Evolutionary conservation across 2,329 filamentous ascomycete species (phyloP).

Genomic region (Myriosclerotinia duriaeana): DNA sequence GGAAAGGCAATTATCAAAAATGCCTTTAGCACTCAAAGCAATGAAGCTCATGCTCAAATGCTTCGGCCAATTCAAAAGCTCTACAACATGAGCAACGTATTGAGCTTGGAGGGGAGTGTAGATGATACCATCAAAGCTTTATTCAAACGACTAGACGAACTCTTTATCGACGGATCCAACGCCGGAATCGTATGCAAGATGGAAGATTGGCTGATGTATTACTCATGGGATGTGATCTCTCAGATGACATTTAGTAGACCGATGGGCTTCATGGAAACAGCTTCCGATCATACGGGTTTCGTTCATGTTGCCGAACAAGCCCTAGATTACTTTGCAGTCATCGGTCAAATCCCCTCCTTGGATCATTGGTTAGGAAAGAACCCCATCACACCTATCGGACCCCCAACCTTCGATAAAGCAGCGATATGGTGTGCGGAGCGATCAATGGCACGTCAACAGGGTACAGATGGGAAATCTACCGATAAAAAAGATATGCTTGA

Average conservation of each 20-base stretch:
- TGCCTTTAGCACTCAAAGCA: slow-evolving; percentile 32
- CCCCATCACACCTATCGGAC: slow-evolving; percentile 28
- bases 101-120: slow-evolving; percentile 37
- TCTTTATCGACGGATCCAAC: slow-evolving; percentile 38
- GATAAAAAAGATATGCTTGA: slow-evolving; percentile 41
- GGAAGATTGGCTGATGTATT: slow-evolving; percentile 46
- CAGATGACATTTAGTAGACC: slow-evolving; percentile 44
- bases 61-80: slow-evolving; percentile 36
- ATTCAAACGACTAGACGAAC: slow-evolving; percentile 40
- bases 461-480: slow-evolving; percentile 44
- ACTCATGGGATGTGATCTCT: slow-evolving; percentile 45
- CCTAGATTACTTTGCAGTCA: slow-evolving; percentile 40
- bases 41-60: slow-evolving; percentile 27
- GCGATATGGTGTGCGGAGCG: slow-evolving; percentile 27
- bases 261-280: slow-evolving; percentile 44
- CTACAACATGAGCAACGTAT: slow-evolving; percentile 33
- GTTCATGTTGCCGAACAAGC: slow-evolving; percentile 36
- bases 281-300: slow-evolving; percentile 41
- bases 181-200: slow-evolving; percentile 39
- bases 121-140: slow-evolving; percentile 40
- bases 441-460: slow-evolving; percentile 21
- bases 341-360: slow-evolving; percentile 33
- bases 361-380: slow-evolving; percentile 32
- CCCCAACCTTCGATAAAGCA: slow-evolving; percentile 25
- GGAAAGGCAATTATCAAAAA: slow-evolving; percentile 28